Percentiles rank a stretch among this genome's conserved stretches.
Conservation (phyloP, 345 rosid species). For the Salix udensis region DNA sequence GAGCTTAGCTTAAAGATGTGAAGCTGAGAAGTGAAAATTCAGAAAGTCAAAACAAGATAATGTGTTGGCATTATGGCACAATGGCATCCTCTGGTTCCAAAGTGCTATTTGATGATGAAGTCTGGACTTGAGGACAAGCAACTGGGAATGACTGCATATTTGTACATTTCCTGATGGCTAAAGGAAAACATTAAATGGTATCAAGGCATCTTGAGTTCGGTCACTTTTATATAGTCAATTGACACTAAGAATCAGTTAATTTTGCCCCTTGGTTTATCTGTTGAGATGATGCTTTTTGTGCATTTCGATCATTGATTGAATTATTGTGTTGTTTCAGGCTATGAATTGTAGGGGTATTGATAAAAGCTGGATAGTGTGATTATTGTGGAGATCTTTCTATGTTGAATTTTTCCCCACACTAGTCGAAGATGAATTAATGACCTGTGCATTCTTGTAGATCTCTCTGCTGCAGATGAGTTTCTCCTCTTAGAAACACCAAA, state of each 20-base stretch:
- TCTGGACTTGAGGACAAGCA: neutral
- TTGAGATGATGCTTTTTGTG: constrained; percentile 1
- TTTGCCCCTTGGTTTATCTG: neutral
- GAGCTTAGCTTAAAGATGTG: neutral
- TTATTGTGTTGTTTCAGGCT: constrained; percentile 40
- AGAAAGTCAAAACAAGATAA: neutral
- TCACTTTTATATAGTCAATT: neutral
- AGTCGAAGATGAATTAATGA: constrained; percentile 30
- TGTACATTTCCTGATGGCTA: neutral
- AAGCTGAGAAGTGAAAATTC: neutral
- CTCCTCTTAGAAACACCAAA: constrained; percentile 47
- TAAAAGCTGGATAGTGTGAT: constrained; percentile 21
- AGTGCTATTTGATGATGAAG: neutral
- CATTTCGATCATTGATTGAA: constrained; percentile 20
- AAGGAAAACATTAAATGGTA: neutral
- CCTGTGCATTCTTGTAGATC: constrained; percentile 39
- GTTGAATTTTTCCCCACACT: constrained; percentile 20
- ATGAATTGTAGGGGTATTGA: constrained; percentile 25
- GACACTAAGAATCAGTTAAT: neutral
- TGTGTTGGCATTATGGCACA: neutral
- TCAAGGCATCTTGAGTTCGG: neutral
- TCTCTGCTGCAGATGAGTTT: constrained; percentile 55
- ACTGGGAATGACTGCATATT: neutral
- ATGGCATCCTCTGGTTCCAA: neutral
- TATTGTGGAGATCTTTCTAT: constrained; percentile 24